Conservation (phyloP, 768 basidiomycete species). For the Trametes villosa region DNA sequence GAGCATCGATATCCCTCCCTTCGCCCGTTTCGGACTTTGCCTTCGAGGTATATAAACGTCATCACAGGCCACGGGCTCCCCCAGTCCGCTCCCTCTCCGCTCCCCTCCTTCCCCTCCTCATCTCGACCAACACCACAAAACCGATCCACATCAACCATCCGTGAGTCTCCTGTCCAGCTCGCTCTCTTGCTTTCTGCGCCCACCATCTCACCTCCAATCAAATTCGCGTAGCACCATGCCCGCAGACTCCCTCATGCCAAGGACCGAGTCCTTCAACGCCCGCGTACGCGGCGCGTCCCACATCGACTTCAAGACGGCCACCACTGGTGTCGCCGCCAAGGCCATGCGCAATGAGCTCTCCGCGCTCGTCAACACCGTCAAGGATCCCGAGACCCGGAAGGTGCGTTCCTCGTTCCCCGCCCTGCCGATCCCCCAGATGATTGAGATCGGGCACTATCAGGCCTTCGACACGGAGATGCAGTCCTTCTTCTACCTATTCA, state of each 20-base stretch:
- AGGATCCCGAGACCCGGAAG: constrained; percentile 81
- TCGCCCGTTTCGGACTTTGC: constrained; percentile 23
- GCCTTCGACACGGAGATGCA: constrained; percentile 96
- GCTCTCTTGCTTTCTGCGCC: constrained; percentile 21
- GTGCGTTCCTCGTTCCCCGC: constrained; percentile 43
- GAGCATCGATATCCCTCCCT: constrained; percentile 18
- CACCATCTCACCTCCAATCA: constrained; percentile 35
- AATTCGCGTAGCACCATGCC: constrained; percentile 35
- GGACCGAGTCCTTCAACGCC: constrained; percentile 68
- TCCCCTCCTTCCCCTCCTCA: constrained; percentile 51
- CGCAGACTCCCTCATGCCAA: constrained; percentile 59
- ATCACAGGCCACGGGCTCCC: constrained; percentile 58
- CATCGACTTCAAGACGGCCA: constrained; percentile 98
- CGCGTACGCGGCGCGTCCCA: constrained; percentile 78
- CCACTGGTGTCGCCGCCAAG: constrained; percentile 70
- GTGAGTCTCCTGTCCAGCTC: constrained; percentile 26
- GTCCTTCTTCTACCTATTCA: constrained; percentile 95
- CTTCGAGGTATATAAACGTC: constrained; percentile 58
- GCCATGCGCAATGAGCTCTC: constrained; percentile 98
- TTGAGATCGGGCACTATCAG: constrained; percentile 42
- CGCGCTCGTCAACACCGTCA: constrained; percentile 85
- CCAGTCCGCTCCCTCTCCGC: constrained; percentile 53
- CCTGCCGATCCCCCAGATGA: background rate
- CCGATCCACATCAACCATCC: constrained; percentile 58
- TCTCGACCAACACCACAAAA: constrained; percentile 66